A percentile compares a stretch with the other conserved stretches of the same genome.
These are phyloP conservation scores for Chlamydomonas eustigma DNA, from an alignment of 139 green algal species.

Conservation along the genomic window DNA sequence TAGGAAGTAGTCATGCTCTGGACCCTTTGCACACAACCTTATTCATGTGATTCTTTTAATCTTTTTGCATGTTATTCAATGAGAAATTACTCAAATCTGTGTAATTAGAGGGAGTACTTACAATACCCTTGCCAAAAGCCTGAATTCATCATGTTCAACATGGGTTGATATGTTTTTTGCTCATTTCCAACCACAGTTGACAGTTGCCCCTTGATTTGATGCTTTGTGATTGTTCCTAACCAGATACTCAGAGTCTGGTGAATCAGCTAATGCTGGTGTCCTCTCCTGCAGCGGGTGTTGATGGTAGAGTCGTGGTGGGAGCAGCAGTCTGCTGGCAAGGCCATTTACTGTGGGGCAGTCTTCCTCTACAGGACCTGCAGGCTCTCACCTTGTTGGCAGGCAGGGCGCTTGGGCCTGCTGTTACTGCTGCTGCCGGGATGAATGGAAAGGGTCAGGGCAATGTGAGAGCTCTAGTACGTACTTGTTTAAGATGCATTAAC, in stretches of 20 bases:
- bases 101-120: no score
- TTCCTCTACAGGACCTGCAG: not conserved
- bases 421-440: not conserved
- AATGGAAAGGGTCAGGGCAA: not conserved
- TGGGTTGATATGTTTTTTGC: no score
- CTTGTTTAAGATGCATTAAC: no score
- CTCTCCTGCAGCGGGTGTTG: not conserved
- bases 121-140: no score
- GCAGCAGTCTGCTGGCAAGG: conserved; percentile 7
- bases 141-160: no score
- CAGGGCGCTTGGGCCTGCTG: conserved; percentile 3
- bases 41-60: no score
- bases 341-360: conserved; percentile 3
- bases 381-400: conserved; percentile 1
- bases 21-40: no score
- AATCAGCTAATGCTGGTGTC: conserved; percentile 7
- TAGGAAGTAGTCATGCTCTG: not conserved
- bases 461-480: no score
- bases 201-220: no score
- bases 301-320: not conserved
- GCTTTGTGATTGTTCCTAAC: no score
- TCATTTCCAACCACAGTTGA: no score
- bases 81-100: not conserved
- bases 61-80: not conserved
- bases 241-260: conserved; percentile 12